Evolutionary conservation across 345 rosid genomes (phyloP).

Genomic region (Geranium rotundifolium): DNA sequence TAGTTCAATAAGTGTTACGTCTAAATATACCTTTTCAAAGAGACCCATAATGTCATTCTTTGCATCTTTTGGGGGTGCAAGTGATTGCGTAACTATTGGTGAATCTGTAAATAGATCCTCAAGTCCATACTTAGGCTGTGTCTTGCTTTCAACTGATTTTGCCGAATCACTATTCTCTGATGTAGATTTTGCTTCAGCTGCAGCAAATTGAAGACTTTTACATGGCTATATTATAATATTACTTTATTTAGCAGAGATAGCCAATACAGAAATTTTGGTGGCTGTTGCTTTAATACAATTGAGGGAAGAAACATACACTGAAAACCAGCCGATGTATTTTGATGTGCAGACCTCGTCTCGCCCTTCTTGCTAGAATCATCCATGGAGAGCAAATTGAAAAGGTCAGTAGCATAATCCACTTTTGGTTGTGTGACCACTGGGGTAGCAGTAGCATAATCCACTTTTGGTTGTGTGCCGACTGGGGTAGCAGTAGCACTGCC

Average conservation of each 20-base stretch:
- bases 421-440: constrained; percentile 19
- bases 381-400: constrained; percentile 47
- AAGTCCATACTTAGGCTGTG: constrained; percentile 9
- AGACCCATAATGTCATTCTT: constrained; percentile 30
- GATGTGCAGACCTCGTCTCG: constrained; percentile 9
- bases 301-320: constrained; percentile 15
- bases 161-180: constrained; percentile 11
- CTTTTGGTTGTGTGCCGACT: constrained; percentile 22
- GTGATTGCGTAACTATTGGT: constrained; percentile 6
- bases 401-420: constrained; percentile 59
- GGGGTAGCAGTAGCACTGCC: constrained; percentile 4
- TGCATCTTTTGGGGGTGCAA: constrained; percentile 23
- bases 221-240: neutral
- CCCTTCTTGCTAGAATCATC: constrained; percentile 29
- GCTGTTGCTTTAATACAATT: neutral
- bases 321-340: constrained; percentile 11
- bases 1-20: no score
- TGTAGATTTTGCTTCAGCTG: constrained; percentile 16
- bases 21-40: constrained; percentile 33
- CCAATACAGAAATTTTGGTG: neutral
- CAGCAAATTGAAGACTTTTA: constrained; percentile 16
- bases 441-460: constrained; percentile 32
- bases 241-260: neutral
- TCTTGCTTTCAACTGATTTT: constrained; percentile 14
- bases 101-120: constrained; percentile 11